Evolutionary conservation across 768 basidiomycete species (phyloP).

Genomic region (Daedaleopsis nitida): DNA sequence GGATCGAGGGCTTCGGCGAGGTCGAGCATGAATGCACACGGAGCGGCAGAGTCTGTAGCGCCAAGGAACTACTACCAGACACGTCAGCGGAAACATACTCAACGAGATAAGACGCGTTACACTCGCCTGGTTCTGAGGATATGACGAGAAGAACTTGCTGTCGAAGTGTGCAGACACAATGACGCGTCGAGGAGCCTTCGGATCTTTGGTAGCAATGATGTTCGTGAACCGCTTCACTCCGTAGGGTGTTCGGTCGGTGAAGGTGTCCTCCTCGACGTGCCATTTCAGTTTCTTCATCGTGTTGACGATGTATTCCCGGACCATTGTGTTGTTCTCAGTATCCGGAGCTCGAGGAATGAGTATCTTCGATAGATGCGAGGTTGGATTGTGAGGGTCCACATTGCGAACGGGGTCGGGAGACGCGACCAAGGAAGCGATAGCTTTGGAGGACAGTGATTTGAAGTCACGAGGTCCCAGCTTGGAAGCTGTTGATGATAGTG

Average conservation of each 20-base stretch:
- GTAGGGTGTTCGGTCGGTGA: conserved; percentile 78
- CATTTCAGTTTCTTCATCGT: conserved; percentile 75
- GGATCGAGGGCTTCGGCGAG: conserved; percentile 82
- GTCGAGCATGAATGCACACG: conserved; percentile 93
- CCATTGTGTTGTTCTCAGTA: conserved; percentile 77
- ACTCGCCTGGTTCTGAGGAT: conserved; percentile 74
- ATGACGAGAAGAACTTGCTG: conserved; percentile 80
- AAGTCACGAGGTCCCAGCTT: conserved; percentile 41
- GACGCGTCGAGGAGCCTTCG: conserved; percentile 76
- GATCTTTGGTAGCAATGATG: conserved; percentile 93
- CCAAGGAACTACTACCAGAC: conserved; percentile 76
- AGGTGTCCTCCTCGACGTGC: conserved; percentile 86
- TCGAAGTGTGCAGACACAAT: conserved; percentile 93
- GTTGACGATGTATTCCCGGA: conserved; percentile 79
- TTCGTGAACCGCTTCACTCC: conserved; percentile 84
- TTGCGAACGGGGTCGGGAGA: conserved; percentile 67
- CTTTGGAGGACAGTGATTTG: conserved; percentile 46
- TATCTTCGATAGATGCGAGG: conserved; percentile 79
- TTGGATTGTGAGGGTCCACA: conserved; percentile 63
- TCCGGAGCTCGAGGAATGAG: conserved; percentile 84
- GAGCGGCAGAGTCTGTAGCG: conserved; percentile 95
- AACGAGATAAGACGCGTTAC: background rate
- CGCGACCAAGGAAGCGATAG: conserved; percentile 52
- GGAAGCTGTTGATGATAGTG: conserved; percentile 31
- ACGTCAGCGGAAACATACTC: background rate